Base-by-base conservation (phyloP, 768 basidiomycete genomes). In the Agaricus sinodeliciosus region DNA sequence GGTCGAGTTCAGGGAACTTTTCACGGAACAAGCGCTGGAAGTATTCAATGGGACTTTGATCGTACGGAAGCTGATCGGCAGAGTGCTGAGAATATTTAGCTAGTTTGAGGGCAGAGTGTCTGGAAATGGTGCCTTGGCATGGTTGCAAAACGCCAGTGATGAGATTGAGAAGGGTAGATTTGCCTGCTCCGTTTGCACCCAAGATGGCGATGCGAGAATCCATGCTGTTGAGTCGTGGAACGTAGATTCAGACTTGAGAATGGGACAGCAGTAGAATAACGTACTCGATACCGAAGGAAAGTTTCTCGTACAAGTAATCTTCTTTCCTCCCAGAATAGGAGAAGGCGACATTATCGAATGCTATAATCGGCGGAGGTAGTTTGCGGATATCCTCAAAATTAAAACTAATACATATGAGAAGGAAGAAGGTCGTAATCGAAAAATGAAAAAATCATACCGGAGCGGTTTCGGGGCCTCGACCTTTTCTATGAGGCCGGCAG, bases 11-110 rank as follows among this genome's bases (percentile, higher is more conserved):
- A 1, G 96, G 95, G 73, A 81, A 95, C 69, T 92, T 94, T 56
- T 81, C 69, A 35, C 69, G 57, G 71, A 94, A 99, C 46, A 88
- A 68, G 13, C 62, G 63, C 70, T 94, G 91, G 75, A 99, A 90
- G 72, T 98, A 92, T 69, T 98, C 96, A 62, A 98, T 81, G 3
- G 96, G 94, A 22, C 82, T 75, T 65, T 80, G 80, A 57, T 94
- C 85, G 69, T 96, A 99, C 22, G 96, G 96, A 9, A 99, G 82
- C 69, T 99, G 96, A 70, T 99, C 96, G 26, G 96, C 94, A 49
- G 88, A 91, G 75, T 99, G 96, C 73, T 99, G 96, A 4, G 90
- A 93, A 77, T 99, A 99, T 70, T 98, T 99, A 59, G 94, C 90
- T 54, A 99, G 82, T 70, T 99, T 99, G 61, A 99, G 80, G 16